These are phyloP conservation scores for Nyctanthes arbortristis DNA, from an alignment of 257 asterid species.

Conservation along the genomic window DNA sequence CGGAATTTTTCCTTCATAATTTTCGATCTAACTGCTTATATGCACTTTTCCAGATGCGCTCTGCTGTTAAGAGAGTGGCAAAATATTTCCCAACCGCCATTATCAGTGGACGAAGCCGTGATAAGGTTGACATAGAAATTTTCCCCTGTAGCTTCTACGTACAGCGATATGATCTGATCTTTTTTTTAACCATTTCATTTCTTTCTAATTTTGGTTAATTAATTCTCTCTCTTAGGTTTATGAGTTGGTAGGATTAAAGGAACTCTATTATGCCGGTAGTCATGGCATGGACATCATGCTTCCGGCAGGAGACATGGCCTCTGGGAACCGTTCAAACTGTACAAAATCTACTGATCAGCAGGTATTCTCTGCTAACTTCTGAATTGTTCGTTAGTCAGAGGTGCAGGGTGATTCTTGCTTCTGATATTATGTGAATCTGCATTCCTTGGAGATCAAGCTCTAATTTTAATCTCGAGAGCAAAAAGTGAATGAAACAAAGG, in stretches of 20 bases:
- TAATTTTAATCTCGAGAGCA: not conserved
- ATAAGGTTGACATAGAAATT: slow-evolving; percentile 45
- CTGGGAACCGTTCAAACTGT: slow-evolving; percentile 30
- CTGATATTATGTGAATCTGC: not conserved
- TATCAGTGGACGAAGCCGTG: slow-evolving; percentile 91
- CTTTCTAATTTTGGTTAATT: not conserved
- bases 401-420: not conserved
- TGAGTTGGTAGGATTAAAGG: slow-evolving; percentile 76
- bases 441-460: no score
- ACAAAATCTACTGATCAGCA: slow-evolving; percentile 48
- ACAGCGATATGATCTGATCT: no score
- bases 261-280: slow-evolving; percentile 93
- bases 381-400: not conserved
- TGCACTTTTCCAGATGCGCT: slow-evolving; percentile 60
- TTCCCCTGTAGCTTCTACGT: not conserved
- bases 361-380: slow-evolving; percentile 32
- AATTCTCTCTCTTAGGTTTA: slow-evolving; percentile 49
- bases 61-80: slow-evolving; percentile 57
- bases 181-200: no score
- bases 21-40: slow-evolving; percentile 3
- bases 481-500: not conserved
- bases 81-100: slow-evolving; percentile 85
- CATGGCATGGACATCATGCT: slow-evolving; percentile 96
- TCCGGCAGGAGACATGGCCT: slow-evolving; percentile 45
- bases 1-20: not conserved